Conservation (phyloP, 192 early-diverging fungal genomes). For the Mortierella antarctica region DNA sequence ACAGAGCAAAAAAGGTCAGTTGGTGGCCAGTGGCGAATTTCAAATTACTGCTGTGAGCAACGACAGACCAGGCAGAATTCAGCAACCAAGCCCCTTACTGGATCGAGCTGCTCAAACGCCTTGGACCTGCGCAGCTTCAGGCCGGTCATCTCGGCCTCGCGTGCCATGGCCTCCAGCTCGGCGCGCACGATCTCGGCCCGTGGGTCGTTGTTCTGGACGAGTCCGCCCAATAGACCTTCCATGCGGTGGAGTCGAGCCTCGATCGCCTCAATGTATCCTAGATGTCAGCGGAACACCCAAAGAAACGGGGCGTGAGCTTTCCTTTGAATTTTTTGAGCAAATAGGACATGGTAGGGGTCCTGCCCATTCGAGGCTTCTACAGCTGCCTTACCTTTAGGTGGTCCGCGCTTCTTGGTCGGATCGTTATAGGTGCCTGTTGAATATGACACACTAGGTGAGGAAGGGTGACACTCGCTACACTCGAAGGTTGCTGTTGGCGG, state of each 20-base stretch:
- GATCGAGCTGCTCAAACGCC: constrained; percentile 42
- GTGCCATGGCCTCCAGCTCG: constrained; percentile 55
- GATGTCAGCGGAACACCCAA: constrained; percentile 31
- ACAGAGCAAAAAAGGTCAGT: too few relatives aligned
- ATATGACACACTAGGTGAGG: background rate
- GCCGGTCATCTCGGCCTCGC: constrained; percentile 53
- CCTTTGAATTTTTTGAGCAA: too few relatives aligned
- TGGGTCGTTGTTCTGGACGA: constrained; percentile 64
- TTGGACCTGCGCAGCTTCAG: constrained; percentile 50
- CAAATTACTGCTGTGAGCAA: too few relatives aligned
- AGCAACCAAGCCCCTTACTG: constrained; percentile 10
- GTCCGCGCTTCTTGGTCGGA: constrained; percentile 60
- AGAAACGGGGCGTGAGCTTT: background rate
- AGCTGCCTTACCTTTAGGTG: constrained; percentile 56
- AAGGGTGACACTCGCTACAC: background rate
- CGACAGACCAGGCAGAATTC: too few relatives aligned
- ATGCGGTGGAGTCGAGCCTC: constrained; percentile 78
- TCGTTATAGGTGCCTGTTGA: constrained; percentile 57
- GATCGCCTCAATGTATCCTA: constrained; percentile 89
- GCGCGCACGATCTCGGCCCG: constrained; percentile 55
- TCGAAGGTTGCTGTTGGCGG: background rate
- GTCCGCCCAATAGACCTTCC: constrained; percentile 70
- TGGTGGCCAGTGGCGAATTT: too few relatives aligned
- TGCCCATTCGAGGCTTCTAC: too few relatives aligned
- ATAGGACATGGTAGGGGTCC: too few relatives aligned